phyloP scores from a whole-genome alignment of 768 basidiomycete species.

The Tulasnella sp. region DNA sequence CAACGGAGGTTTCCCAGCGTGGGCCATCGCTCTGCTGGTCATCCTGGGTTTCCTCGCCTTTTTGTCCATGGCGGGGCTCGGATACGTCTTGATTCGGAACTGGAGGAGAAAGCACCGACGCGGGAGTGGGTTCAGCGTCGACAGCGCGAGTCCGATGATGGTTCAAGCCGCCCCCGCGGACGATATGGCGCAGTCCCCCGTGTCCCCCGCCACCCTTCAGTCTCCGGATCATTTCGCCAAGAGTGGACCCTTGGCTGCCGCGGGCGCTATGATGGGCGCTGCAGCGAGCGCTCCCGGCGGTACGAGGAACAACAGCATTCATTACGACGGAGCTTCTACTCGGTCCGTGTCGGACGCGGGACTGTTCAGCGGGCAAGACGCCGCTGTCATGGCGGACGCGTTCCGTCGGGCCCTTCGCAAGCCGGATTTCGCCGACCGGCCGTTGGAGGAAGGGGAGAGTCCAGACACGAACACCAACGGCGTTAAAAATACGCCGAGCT shows the following conservation, averaged over 20 bases:
- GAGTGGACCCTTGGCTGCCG: not conserved
- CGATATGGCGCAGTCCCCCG: slow-evolving; percentile 27
- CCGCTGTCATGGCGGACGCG: slow-evolving; percentile 91
- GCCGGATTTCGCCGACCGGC: slow-evolving; percentile 76
- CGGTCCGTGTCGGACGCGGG: slow-evolving; percentile 65
- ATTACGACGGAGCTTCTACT: slow-evolving; percentile 68
- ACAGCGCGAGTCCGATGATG: slow-evolving; percentile 84
- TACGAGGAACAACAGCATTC: slow-evolving; percentile 20
- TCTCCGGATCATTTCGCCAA: slow-evolving; percentile 29
- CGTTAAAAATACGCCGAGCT: slow-evolving; percentile 42
- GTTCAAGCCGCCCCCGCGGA: slow-evolving; percentile 51
- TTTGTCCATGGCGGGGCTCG: slow-evolving; percentile 64
- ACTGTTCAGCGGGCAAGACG: slow-evolving; percentile 81
- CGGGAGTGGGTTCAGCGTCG: slow-evolving; percentile 54
- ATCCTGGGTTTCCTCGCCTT: slow-evolving; percentile 85
- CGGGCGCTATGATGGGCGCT: slow-evolving; percentile 45
- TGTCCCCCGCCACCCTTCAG: slow-evolving; percentile 29
- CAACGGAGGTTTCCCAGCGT: slow-evolving; percentile 66
- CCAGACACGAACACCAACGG: slow-evolving; percentile 50
- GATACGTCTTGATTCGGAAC: slow-evolving; percentile 73
- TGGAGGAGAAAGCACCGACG: slow-evolving; percentile 53
- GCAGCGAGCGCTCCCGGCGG: slow-evolving; percentile 52
- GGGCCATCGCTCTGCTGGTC: slow-evolving; percentile 91
- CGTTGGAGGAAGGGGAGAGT: slow-evolving; percentile 71
- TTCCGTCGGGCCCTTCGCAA: slow-evolving; percentile 87